A percentile compares a stretch with the other conserved stretches of the same genome.
Evolutionary conservation across 495 filamentous ascomycete species (phyloP).

Genomic region (Xylaria nigripes): DNA sequence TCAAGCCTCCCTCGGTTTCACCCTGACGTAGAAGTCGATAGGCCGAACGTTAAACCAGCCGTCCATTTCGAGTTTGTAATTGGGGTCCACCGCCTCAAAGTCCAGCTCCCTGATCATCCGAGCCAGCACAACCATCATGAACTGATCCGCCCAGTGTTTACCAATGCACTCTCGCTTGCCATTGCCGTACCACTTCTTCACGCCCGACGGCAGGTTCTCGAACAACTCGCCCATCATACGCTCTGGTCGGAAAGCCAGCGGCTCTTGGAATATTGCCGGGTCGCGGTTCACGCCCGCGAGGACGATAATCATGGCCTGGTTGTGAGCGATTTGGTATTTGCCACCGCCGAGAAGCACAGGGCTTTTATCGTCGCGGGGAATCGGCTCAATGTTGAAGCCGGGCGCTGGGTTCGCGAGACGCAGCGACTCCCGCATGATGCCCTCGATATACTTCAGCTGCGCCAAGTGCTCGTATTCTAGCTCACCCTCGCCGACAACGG

Average conservation of each 20-base stretch:
- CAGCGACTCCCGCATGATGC: conserved; percentile 56
- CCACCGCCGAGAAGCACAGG: conserved; percentile 46
- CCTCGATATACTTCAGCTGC: conserved; percentile 56
- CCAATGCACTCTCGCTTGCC: conserved; percentile 62
- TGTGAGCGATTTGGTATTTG: conserved; percentile 56
- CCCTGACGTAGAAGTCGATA: conserved; percentile 32
- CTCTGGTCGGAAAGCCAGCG: conserved; percentile 56
- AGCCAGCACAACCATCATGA: conserved; percentile 45
- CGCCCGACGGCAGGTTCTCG: conserved; percentile 46
- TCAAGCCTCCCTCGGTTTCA: conserved; percentile 25
- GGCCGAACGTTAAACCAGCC: conserved; percentile 43
- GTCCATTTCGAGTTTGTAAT: conserved; percentile 46
- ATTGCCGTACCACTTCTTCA: conserved; percentile 66
- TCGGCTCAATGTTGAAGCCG: conserved; percentile 55
- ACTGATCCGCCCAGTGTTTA: conserved; percentile 61
- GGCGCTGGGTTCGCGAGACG: conserved; percentile 58
- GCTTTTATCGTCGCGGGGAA: conserved; percentile 38
- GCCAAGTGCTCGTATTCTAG: conserved; percentile 48
- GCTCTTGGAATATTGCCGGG: conserved; percentile 56
- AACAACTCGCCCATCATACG: conserved; percentile 58
- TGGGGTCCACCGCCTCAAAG: conserved; percentile 48
- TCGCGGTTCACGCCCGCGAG: conserved; percentile 57
- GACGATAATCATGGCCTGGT: conserved; percentile 54
- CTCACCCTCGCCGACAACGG: conserved; percentile 46
- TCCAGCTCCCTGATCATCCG: conserved; percentile 55